Evolutionary conservation across 2,329 filamentous ascomycete species (phyloP), one percentile per base, ranked within the genome.

Genomic region (Colletotrichum sp.): DNA sequence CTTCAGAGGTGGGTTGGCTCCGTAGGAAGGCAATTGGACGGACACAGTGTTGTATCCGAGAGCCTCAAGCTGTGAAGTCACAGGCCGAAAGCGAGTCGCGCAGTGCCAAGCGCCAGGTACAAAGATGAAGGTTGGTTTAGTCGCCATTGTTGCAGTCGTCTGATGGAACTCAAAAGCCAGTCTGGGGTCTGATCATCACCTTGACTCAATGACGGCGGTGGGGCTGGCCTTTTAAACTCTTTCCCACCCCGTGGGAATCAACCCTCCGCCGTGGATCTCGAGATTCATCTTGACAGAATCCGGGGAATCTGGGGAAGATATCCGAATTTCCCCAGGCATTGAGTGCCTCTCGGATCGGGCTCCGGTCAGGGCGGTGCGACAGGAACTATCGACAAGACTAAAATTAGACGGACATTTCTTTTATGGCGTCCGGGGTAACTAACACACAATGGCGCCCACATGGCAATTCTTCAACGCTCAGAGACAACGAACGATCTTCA

Each of bases 21-120:
- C 64, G 13, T 55, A 68, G 16, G 55, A 69, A 12, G 65, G 65
- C 5, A 69, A 66, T 27, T 69, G 65, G 3, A 72, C 57, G 16
- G 24, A 57, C 16, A 31, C 18, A n/a, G 64, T 69, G 16, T 29
- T 24, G 27, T 69, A 63, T 3, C 29, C 70, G 33, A 69, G 65
- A 29, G 70, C 58, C 15, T 69, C 65, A 9, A 72, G 70, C 18
- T 24, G 57, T 6, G 65, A 43, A 13, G 70, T 64, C n/a, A 69
- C 70, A 8, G 70, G 65, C 34, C 27, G n/a, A 6, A 63, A 69
- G n/a, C 27, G 47, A 21, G 47, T 68, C 11, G 64, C 57, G 15
- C 65, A 57, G 70, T 89, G 87, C 87, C 87, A 89, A 31, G 86
- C 82, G 7, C 87, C 87, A 3, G 83, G 86, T 1, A 90, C 81